A percentile compares a stretch with the other conserved stretches of the same genome.
Conservation (phyloP, 75 land plant species). For the Pseudotsuga menziesii region DNA sequence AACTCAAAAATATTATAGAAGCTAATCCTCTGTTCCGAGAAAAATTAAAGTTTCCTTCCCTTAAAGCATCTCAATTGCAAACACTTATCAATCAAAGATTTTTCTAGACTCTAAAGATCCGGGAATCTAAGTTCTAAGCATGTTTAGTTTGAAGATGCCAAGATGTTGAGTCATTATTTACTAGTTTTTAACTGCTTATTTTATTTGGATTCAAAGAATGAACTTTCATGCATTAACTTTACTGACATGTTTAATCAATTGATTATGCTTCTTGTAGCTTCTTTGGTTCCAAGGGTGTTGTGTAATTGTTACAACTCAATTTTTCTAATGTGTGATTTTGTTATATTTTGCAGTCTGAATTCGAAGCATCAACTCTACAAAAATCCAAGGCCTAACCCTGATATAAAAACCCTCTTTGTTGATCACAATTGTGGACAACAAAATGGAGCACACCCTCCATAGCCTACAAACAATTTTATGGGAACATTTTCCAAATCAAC, state of each 20-base stretch:
- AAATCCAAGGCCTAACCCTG: slow-evolving; percentile 24
- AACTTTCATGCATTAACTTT: background rate
- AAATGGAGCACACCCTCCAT: slow-evolving; percentile 26
- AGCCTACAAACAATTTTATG: slow-evolving; percentile 20
- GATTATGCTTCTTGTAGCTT: background rate
- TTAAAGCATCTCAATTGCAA: slow-evolving; percentile 26
- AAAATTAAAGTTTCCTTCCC: slow-evolving; percentile 29
- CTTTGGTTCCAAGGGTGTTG: background rate
- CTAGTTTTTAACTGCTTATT: background rate
- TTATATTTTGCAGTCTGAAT: slow-evolving; percentile 16
- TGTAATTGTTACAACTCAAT: background rate
- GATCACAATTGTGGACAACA: slow-evolving; percentile 35
- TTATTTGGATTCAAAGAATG: background rate
- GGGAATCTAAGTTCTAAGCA: background rate
- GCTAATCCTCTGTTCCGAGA: slow-evolving; percentile 45
- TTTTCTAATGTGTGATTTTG: background rate
- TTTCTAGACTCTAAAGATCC: background rate
- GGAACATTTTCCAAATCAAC: slow-evolving; percentile 13
- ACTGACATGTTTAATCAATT: background rate
- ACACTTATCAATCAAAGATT: slow-evolving; percentile 55
- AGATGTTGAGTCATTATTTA: background rate
- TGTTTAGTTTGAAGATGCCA: background rate
- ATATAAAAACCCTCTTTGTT: slow-evolving; percentile 28
- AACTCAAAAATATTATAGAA: slow-evolving; percentile 41
- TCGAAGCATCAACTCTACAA: slow-evolving; percentile 30